A percentile compares a stretch with the other conserved stretches of the same genome.
phyloP scores from a whole-genome alignment of 2,329 filamentous ascomycete species.

The Neonectria hederae region DNA sequence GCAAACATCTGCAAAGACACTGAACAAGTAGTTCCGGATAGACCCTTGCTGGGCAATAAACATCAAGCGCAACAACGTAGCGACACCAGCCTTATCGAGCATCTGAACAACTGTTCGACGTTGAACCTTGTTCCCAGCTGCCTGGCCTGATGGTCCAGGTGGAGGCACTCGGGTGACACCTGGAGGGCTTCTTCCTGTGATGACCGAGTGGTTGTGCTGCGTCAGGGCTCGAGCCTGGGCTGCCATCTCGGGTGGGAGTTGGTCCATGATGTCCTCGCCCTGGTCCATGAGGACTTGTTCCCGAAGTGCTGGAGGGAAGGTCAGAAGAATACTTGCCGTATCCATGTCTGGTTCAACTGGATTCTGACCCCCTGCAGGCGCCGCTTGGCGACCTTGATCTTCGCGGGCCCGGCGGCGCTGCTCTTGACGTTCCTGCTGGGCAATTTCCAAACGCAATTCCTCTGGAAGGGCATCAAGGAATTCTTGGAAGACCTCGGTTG shows the following conservation, averaged over 20 bases:
- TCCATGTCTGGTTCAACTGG: constrained; percentile 79
- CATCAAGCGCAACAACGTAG: constrained; percentile 97
- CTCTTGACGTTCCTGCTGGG: constrained; percentile 89
- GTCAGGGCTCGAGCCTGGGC: constrained; percentile 82
- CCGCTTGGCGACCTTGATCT: constrained; percentile 75
- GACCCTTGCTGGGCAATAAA: constrained; percentile 94
- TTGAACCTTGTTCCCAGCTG: constrained; percentile 70
- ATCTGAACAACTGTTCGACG: constrained; percentile 91
- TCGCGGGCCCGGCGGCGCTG: constrained; percentile 89
- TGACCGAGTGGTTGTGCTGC: constrained; percentile 49
- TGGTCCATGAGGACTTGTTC: constrained; percentile 91
- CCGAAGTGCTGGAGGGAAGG: constrained; percentile 84
- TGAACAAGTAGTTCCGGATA: constrained; percentile 83
- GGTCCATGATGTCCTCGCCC: constrained; percentile 85
- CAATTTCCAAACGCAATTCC: constrained; percentile 88
- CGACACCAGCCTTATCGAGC: constrained; percentile 94
- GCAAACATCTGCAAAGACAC: constrained; percentile 89
- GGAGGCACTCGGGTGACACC: constrained; percentile 34
- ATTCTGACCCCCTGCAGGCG: constrained; percentile 62
- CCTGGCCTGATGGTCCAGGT: constrained; percentile 49
- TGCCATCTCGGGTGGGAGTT: constrained; percentile 85
- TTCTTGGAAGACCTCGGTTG: constrained; percentile 87
- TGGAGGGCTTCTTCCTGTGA: constrained; percentile 45
- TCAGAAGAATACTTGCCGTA: constrained; percentile 89
- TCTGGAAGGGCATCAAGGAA: constrained; percentile 93